Percentiles rank a stretch among this genome's conserved stretches.
phyloP scores from a whole-genome alignment of 2,329 filamentous ascomycete genomes.

The Diaporthe destruens region DNA sequence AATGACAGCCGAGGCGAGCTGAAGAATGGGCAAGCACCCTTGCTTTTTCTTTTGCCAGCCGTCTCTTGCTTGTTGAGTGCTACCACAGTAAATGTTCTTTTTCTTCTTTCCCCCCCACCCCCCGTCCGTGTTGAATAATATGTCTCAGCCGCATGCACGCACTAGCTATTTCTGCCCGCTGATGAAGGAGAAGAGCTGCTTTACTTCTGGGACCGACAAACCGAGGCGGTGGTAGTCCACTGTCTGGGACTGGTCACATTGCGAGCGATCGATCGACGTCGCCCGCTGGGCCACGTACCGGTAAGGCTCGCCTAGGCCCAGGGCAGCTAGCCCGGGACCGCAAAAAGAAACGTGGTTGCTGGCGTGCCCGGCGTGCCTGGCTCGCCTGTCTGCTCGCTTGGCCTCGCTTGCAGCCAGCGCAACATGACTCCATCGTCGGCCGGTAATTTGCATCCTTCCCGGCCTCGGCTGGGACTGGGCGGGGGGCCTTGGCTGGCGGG shows the following conservation, averaged over 20 bases:
- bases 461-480: background rate
- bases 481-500: background rate
- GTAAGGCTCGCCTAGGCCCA: conserved; percentile 4
- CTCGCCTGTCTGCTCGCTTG: conserved; percentile 1
- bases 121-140: background rate
- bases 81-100: background rate
- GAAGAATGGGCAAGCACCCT: background rate
- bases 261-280: conserved; percentile 29
- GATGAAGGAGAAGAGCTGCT: background rate
- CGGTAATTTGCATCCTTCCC: conserved; percentile 32
- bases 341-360: background rate
- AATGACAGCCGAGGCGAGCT: conserved; percentile 19
- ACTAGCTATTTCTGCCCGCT: background rate
- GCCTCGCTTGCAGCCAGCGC: background rate
- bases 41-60: background rate
- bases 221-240: background rate
- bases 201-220: conserved; percentile 1
- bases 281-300: background rate
- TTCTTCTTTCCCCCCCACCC: too few relatives aligned
- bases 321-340: conserved; percentile 10
- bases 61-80: background rate
- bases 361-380: conserved; percentile 21
- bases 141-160: conserved; percentile 27
- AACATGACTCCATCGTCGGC: background rate
- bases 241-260: conserved; percentile 4